These are phyloP conservation scores for Saccharomycopsis vini DNA, from an alignment of 805 yeast genomes.

Conservation along the genomic window DNA sequence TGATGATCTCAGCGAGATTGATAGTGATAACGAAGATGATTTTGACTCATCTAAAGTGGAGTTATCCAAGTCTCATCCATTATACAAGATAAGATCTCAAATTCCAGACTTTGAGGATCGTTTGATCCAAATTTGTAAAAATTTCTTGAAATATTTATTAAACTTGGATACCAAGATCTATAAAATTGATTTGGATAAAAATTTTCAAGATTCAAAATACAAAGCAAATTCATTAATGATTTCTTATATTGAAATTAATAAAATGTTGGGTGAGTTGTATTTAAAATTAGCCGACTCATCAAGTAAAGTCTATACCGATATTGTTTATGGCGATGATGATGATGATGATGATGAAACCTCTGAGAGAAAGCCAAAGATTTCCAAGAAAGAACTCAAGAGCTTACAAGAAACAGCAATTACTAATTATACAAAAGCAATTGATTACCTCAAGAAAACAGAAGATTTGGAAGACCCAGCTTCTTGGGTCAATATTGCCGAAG, in stretches of 20 bases:
- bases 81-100: constrained; percentile 31
- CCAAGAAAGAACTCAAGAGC: constrained; percentile 23
- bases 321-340: constrained; percentile 49
- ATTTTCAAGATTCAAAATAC: constrained; percentile 11
- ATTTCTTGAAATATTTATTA: constrained; percentile 1
- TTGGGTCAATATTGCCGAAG: constrained; percentile 83
- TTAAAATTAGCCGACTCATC: constrained; percentile 60
- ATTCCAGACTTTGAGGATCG: constrained; percentile 42
- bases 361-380: constrained; percentile 18
- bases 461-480: constrained; percentile 68
- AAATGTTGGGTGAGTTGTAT: constrained; percentile 52
- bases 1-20: constrained; percentile 48
- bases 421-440: constrained; percentile 44
- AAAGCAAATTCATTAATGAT: constrained; percentile 1
- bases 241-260: constrained; percentile 28
- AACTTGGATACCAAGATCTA: constrained; percentile 6
- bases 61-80: constrained; percentile 41
- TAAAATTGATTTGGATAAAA: constrained; percentile 11
- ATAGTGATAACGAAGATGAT: constrained; percentile 43
- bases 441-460: constrained; percentile 48
- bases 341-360: constrained; percentile 27
- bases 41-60: constrained; percentile 19
- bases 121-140: constrained; percentile 28
- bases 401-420: constrained; percentile 43
- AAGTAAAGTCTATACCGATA: constrained; percentile 41